Percentiles rank a stretch among this genome's conserved stretches.
These are phyloP conservation scores for Zopfochytrium polystomum DNA, from an alignment of 371 early-diverging fungal species.

Conservation along the genomic window DNA sequence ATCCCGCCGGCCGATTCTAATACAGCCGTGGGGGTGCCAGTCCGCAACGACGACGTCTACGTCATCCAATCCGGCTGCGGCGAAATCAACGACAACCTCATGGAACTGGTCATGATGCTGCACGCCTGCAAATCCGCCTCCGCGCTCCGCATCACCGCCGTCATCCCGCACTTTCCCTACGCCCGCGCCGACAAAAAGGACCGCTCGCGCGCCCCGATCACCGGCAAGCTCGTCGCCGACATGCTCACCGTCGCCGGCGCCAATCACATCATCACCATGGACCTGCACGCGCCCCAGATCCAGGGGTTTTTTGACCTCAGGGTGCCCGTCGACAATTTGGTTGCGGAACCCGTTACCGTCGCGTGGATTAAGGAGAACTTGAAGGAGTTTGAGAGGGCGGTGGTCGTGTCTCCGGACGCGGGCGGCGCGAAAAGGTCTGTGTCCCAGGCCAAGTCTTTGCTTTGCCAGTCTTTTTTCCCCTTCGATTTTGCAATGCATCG, in stretches of 20 bases:
- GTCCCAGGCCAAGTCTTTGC: too few species aligned
- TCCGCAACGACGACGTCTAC: slow-evolving; percentile 60
- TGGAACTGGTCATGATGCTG: slow-evolving; percentile 93
- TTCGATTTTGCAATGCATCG: slow-evolving; percentile 88
- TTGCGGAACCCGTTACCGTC: slow-evolving; percentile 88
- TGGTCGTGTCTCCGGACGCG: too few species aligned
- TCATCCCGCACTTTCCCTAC: slow-evolving; percentile 92
- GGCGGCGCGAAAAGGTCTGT: too few species aligned
- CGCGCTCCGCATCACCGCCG: slow-evolving; percentile 68
- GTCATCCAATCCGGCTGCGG: too few species aligned
- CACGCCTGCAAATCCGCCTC: slow-evolving; percentile 85
- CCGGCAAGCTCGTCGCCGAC: slow-evolving; percentile 92
- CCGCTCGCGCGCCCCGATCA: slow-evolving; percentile 85
- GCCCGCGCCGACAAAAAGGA: slow-evolving; percentile 94
- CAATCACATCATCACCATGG: slow-evolving; percentile 94
- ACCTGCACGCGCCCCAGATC: too few species aligned
- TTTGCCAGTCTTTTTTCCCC: too few species aligned
- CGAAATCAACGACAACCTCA: slow-evolving; percentile 91
- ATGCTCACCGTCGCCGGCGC: slow-evolving; percentile 92
- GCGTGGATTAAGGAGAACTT: too few species aligned
- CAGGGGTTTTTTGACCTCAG: slow-evolving; percentile 96
- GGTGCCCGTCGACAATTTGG: slow-evolving; percentile 89
- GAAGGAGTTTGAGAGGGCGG: too few species aligned
- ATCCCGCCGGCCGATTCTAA: background rate
- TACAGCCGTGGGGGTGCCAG: background rate